phyloP scores from a whole-genome alignment of 257 asterid genomes.

The Plectranthus barbatus region DNA sequence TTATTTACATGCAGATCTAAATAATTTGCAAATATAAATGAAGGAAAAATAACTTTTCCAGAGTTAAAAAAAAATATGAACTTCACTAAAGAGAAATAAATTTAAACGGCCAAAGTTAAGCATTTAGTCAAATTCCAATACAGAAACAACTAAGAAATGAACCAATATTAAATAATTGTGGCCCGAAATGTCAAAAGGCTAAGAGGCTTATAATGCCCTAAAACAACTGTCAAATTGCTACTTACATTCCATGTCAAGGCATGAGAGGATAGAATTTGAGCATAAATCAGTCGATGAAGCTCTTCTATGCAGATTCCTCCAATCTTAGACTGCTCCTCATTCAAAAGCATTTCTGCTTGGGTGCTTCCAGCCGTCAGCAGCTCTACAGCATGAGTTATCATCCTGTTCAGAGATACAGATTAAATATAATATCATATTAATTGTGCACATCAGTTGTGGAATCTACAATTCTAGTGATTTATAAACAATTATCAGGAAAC shows the following conservation, averaged over 20 bases:
- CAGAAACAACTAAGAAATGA: neutral
- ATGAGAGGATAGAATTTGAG: slow-evolving; percentile 87
- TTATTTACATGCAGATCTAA: neutral
- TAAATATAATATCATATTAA: slow-evolving; percentile 6
- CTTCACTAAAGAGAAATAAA: too few species aligned
- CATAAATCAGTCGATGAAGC: slow-evolving; percentile 79
- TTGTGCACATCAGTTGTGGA: slow-evolving; percentile 2
- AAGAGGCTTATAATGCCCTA: slow-evolving; percentile 1
- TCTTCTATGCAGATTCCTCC: slow-evolving; percentile 90
- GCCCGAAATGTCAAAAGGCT: slow-evolving; percentile 11
- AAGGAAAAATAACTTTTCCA: too few species aligned
- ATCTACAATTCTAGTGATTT: slow-evolving; percentile 3
- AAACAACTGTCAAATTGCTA: neutral
- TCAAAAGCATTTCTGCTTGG: slow-evolving; percentile 66
- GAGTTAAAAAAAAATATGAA: too few species aligned
- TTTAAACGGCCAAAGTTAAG: neutral
- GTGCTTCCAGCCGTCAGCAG: slow-evolving; percentile 77
- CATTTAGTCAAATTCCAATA: neutral
- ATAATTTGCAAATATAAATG: neutral
- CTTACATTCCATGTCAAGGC: slow-evolving; percentile 94
- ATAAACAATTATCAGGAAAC: slow-evolving; percentile 9
- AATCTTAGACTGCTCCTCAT: slow-evolving; percentile 49
- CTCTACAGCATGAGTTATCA: slow-evolving; percentile 81
- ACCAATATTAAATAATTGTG: neutral
- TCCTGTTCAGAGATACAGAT: slow-evolving; percentile 45